A percentile compares a stretch with the other conserved stretches of the same genome.
phyloP scores from a whole-genome alignment of 805 yeast genomes.

The Monosporozyma unispora region DNA sequence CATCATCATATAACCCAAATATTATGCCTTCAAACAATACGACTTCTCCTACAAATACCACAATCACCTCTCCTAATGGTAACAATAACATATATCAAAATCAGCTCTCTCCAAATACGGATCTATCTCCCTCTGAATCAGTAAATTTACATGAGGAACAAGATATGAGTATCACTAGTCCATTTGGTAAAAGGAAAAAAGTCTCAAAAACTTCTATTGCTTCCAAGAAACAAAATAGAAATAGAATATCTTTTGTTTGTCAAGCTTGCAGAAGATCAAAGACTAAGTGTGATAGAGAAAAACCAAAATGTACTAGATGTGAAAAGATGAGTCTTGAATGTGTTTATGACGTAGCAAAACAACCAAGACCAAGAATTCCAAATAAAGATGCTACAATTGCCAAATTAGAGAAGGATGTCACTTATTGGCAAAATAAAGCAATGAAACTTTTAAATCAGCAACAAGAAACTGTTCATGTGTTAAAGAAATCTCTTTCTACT shows the following conservation, averaged over 20 bases:
- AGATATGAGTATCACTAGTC: neutral
- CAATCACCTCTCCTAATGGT: neutral
- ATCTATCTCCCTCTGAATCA: conserved; percentile 4
- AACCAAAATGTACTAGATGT: conserved; percentile 28
- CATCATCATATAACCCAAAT: neutral
- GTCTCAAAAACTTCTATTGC: conserved; percentile 3
- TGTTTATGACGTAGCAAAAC: conserved; percentile 27
- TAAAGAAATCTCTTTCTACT: neutral
- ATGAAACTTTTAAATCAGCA: conserved; percentile 8
- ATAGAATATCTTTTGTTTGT: conserved; percentile 30
- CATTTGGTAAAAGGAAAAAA: neutral
- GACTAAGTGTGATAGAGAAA: conserved; percentile 30
- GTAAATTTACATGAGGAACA: neutral
- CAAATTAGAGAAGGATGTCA: conserved; percentile 25
- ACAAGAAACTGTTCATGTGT: conserved; percentile 1
- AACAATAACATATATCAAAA: neutral
- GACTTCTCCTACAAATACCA: neutral
- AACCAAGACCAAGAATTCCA: conserved; percentile 29
- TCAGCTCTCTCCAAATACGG: neutral
- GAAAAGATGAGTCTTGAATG: conserved; percentile 20
- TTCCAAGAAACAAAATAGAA: conserved; percentile 15
- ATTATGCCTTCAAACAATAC: neutral
- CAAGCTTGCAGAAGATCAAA: conserved; percentile 28
- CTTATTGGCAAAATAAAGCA: conserved; percentile 27
- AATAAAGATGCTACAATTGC: conserved; percentile 29